These are phyloP conservation scores for Paracamarosporium sp. DNA, from an alignment of 2,329 filamentous ascomycete species.

Conservation along the genomic window DNA sequence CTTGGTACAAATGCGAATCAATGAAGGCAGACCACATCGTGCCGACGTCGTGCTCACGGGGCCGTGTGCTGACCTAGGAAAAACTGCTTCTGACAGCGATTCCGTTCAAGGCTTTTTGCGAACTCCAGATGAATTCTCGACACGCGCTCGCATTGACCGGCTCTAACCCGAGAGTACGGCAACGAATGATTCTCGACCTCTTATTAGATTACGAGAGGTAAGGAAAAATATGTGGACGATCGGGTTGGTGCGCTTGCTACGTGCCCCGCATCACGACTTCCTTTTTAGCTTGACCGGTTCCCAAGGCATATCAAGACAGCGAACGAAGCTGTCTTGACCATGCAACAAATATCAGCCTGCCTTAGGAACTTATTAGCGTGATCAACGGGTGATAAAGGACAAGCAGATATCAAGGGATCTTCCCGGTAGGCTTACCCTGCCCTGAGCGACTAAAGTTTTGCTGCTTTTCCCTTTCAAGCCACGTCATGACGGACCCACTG, in stretches of 20 bases:
- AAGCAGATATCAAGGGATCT: not conserved
- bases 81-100: too few species aligned
- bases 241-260: not conserved
- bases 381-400: not conserved
- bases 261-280: not conserved
- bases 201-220: too few species aligned
- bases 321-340: not conserved
- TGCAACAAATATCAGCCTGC: not conserved
- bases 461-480: not conserved
- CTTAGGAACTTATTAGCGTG: not conserved
- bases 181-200: too few species aligned
- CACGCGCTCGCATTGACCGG: too few species aligned
- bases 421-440: not conserved
- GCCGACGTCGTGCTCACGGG: too few species aligned
- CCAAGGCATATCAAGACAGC: not conserved
- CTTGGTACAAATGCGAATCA: too few species aligned
- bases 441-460: not conserved
- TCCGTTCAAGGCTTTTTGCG: too few species aligned
- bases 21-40: too few species aligned
- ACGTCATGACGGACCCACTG: conserved; percentile 3
- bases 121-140: too few species aligned
- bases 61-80: too few species aligned
- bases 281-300: not conserved
- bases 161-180: too few species aligned
- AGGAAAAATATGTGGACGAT: not conserved